These are phyloP conservation scores for Fagus crenata DNA, from an alignment of 306 rosid genomes.

Conservation along the genomic window DNA sequence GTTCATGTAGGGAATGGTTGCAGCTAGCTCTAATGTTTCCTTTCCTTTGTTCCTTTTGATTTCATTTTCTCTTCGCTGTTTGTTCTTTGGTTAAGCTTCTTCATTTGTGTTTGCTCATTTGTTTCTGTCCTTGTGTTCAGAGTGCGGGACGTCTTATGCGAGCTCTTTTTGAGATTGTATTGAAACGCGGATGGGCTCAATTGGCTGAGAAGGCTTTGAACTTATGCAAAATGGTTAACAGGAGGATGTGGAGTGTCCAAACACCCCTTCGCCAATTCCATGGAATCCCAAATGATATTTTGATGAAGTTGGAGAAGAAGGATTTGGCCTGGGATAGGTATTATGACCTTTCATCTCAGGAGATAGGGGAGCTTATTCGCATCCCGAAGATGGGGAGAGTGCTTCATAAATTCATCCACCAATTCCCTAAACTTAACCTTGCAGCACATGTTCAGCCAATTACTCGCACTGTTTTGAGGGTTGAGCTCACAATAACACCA, in stretches of 20 bases:
- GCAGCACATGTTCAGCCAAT: slow-evolving; percentile 96
- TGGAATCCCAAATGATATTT: slow-evolving; percentile 66
- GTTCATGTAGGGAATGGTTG: background rate
- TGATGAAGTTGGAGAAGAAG: slow-evolving; percentile 85
- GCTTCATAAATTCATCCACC: slow-evolving; percentile 83
- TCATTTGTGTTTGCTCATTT: slow-evolving; percentile 3
- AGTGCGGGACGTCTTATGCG: slow-evolving; percentile 95
- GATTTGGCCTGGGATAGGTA: slow-evolving; percentile 96
- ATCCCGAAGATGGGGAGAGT: slow-evolving; percentile 82
- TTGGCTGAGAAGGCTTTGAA: slow-evolving; percentile 89
- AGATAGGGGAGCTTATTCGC: slow-evolving; percentile 85
- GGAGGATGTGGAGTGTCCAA: slow-evolving; percentile 94
- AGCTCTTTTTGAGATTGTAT: slow-evolving; percentile 88
- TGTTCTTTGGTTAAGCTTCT: slow-evolving; percentile 14
- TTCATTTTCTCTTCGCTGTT: background rate
- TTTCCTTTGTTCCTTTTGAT: background rate
- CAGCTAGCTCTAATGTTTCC: background rate
- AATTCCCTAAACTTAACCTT: slow-evolving; percentile 88
- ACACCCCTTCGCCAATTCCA: slow-evolving; percentile 88
- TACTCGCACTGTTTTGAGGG: slow-evolving; percentile 83
- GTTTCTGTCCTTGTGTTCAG: slow-evolving; percentile 32
- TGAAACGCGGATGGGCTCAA: slow-evolving; percentile 96
- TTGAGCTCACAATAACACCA: slow-evolving; percentile 85
- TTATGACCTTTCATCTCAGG: slow-evolving; percentile 88
- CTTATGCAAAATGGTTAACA: slow-evolving; percentile 86